phyloP scores from a whole-genome alignment of 208 protist genomes.

The Entamoeba nuttalli region DNA sequence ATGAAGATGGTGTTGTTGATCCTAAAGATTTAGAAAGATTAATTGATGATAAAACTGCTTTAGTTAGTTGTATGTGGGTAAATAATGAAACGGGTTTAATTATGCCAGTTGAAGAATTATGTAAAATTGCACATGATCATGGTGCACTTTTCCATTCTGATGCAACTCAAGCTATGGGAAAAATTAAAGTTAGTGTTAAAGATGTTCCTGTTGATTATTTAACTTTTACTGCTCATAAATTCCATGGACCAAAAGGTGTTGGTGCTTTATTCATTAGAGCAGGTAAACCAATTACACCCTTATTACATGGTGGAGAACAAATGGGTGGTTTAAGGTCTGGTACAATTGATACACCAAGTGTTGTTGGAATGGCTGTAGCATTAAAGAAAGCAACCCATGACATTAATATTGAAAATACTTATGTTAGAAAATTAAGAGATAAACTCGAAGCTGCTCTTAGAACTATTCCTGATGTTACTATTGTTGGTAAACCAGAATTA shows the following conservation, averaged over 20 bases:
- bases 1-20: neutral
- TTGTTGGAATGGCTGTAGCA: constrained; percentile 55
- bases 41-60: neutral
- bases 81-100: constrained; percentile 8
- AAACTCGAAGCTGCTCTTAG: neutral
- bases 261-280: constrained; percentile 45
- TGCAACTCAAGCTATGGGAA: constrained; percentile 65
- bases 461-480: constrained; percentile 48
- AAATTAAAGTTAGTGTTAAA: constrained; percentile 75
- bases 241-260: constrained; percentile 7
- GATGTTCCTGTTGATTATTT: neutral
- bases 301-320: constrained; percentile 94
- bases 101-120: neutral
- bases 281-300: constrained; percentile 80
- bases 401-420: constrained; percentile 69
- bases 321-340: constrained; percentile 76
- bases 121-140: neutral
- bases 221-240: constrained; percentile 3
- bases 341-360: constrained; percentile 70
- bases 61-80: neutral
- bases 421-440: constrained; percentile 21
- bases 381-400: constrained; percentile 49
- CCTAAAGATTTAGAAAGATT: neutral
- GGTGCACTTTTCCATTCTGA: constrained; percentile 54
- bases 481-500: constrained; percentile 71